Evolutionary conservation across 2,329 filamentous ascomycete species (phyloP), one percentile per base, ranked within the genome.

Genomic region (Aspergillus sp.): DNA sequence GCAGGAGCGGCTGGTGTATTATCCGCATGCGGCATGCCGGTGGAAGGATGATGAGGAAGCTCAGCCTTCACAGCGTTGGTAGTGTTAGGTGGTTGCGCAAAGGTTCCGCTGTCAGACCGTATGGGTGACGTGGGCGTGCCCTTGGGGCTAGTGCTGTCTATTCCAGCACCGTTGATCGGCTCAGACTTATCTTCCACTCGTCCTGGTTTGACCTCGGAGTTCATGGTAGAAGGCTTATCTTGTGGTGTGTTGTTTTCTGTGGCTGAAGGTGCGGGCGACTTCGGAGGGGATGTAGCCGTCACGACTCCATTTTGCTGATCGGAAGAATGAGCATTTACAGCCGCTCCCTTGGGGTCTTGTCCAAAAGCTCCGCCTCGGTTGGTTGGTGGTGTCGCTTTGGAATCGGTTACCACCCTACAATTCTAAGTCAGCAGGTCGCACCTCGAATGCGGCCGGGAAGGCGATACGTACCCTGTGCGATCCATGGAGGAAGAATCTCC

Each of bases 21-120:
- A 38, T 67, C 65, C 23, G 69, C 63, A 46, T 60, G 54, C 25
- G 66, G 59, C 3, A 46, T 54, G 38, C 64, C 65, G 7, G 68
- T 63, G n/a, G 67, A 68, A 23, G 75, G 72, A 60, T 77, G 75
- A 52, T 76, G 75, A 23, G 74, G 74, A 47, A 76, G 68, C 50
- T 78, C 71, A 9, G 74, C 72, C 49, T 74, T 73, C n/a, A 68
- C 65, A 3, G 67, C 43, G 38, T 62, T 51, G n/a, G 62, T 48
- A 17, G 64, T 64, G 46, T 66, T 63, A 8, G 66, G 66, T 7
- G 66, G 66, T 53, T 74, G 68, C 9, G 69, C 48, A 46, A 64
- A 65, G 28, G 28, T 41, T 3, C 59, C 15, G n/a, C 65, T 48
- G 47, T 68, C 61, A 19, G 60, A 53, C 3, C 58, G 13, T 23